Evolutionary conservation across 805 yeast species (phyloP).

Genomic region (Cyberlindnera euphorbiae): DNA sequence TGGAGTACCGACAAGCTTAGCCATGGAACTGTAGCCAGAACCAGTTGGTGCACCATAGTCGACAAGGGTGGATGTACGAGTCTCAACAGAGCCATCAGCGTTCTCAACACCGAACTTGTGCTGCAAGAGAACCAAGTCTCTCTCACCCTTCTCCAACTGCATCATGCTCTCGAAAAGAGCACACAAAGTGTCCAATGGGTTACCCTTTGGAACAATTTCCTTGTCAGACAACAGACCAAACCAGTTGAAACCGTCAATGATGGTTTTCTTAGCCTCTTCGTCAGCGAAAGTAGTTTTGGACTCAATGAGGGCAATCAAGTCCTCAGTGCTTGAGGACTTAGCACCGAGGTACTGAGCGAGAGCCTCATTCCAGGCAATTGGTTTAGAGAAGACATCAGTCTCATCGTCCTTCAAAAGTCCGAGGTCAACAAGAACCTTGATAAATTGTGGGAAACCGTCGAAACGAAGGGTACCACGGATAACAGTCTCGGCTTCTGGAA

Average conservation of each 20-base stretch:
- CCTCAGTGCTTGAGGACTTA: constrained; percentile 61
- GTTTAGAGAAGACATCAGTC: constrained; percentile 49
- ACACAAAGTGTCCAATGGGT: constrained; percentile 93
- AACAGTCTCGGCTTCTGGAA: constrained; percentile 96
- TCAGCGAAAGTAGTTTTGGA: constrained; percentile 76
- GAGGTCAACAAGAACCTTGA: constrained; percentile 89
- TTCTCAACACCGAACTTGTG: constrained; percentile 97
- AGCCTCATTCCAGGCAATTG: constrained; percentile 86
- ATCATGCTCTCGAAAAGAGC: constrained; percentile 92
- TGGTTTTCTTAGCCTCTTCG: constrained; percentile 79
- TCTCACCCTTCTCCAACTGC: constrained; percentile 95
- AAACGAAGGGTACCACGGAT: constrained; percentile 95
- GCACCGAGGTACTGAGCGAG: constrained; percentile 72
- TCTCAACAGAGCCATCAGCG: constrained; percentile 88
- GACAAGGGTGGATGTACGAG: constrained; percentile 91
- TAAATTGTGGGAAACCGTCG: constrained; percentile 98
- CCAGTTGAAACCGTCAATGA: constrained; percentile 88
- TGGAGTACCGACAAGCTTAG: constrained; percentile 96
- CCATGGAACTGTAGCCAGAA: constrained; percentile 96
- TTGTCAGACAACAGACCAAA: constrained; percentile 82
- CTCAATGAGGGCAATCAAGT: constrained; percentile 70
- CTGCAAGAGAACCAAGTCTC: constrained; percentile 92
- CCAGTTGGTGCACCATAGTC: constrained; percentile 82
- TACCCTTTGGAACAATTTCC: constrained; percentile 80
- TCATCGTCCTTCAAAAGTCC: constrained; percentile 85